Evolutionary conservation across 108 stramenopile species (phyloP).

Genomic region (Cyclostephanos invisitatus): DNA sequence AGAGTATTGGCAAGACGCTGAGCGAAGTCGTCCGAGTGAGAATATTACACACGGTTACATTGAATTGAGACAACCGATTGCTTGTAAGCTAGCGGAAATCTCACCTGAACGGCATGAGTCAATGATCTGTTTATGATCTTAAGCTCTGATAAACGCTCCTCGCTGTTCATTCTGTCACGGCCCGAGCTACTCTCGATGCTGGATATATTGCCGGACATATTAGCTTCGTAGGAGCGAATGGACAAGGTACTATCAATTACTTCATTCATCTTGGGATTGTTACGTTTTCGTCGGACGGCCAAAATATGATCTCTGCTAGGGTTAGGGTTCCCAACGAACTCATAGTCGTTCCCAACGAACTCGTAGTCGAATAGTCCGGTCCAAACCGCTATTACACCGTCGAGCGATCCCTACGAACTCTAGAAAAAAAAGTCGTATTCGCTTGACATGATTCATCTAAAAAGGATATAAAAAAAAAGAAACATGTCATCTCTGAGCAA

Average conservation of each 20-base stretch:
- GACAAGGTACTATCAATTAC: not conserved
- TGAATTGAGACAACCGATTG: no score
- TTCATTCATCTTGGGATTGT: not conserved
- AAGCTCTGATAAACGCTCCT: constrained; percentile 11
- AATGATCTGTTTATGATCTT: constrained; percentile 15
- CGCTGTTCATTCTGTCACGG: constrained; percentile 13
- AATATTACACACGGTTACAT: no score
- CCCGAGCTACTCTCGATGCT: constrained; percentile 30
- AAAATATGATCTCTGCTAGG: no score
- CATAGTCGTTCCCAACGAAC: no score
- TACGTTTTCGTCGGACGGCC: not conserved
- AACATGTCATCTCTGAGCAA: no score
- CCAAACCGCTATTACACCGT: no score
- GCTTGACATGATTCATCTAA: no score
- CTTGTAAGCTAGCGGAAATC: not conserved
- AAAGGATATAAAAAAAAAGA: no score
- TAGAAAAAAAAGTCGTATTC: no score
- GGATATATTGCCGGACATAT: not conserved
- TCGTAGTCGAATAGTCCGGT: no score
- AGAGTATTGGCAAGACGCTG: constrained; percentile 20
- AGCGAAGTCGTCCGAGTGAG: not conserved
- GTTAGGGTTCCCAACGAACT: no score
- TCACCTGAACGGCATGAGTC: constrained; percentile 19
- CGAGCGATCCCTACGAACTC: no score
- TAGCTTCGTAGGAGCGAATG: not conserved